phyloP scores from a whole-genome alignment of 352 stramenopile genomes.

The Pythium sp. region DNA sequence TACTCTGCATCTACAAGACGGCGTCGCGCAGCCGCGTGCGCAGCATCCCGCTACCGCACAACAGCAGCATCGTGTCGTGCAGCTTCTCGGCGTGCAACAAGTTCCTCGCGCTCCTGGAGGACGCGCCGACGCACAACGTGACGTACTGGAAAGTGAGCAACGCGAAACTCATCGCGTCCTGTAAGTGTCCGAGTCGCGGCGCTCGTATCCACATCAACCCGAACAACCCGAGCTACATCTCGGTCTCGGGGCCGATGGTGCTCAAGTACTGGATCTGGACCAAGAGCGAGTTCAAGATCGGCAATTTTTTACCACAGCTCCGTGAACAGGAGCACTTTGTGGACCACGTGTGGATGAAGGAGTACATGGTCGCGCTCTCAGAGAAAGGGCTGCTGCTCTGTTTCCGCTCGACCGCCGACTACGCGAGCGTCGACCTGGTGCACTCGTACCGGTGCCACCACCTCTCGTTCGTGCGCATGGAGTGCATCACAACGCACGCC shows the following conservation, averaged over 20 bases:
- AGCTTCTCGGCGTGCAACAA: conserved; percentile 76
- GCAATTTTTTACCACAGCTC: conserved; percentile 68
- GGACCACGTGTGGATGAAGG: conserved; percentile 72
- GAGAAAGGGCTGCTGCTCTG: conserved; percentile 64
- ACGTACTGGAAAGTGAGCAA: conserved; percentile 83
- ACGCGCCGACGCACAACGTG: conserved; percentile 64
- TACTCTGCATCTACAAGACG: conserved; percentile 68
- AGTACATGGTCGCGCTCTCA: conserved; percentile 71
- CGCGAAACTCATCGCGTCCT: conserved; percentile 64
- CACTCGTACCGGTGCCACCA: conserved; percentile 67
- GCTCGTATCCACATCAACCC: conserved; percentile 70
- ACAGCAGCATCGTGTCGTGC: conserved; percentile 62
- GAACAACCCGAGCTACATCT: conserved; percentile 67
- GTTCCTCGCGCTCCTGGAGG: conserved; percentile 68
- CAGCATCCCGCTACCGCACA: conserved; percentile 42
- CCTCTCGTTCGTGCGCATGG: conserved; percentile 62
- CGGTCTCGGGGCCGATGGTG: conserved; percentile 70
- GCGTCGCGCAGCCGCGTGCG: conserved; percentile 38
- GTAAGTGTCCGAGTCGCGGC: conserved; percentile 66
- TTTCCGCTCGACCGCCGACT: conserved; percentile 55
- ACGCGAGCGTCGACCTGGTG: conserved; percentile 53
- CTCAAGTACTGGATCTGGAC: conserved; percentile 80
- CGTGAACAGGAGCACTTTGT: conserved; percentile 84
- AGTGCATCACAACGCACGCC: conserved; percentile 56
- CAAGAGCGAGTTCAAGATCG: conserved; percentile 75